Evolutionary conservation across 1,284 basidiomycete genomes (phyloP), one percentile per base, ranked within the genome.

Genomic region (Gymnopus androsaceus): DNA sequence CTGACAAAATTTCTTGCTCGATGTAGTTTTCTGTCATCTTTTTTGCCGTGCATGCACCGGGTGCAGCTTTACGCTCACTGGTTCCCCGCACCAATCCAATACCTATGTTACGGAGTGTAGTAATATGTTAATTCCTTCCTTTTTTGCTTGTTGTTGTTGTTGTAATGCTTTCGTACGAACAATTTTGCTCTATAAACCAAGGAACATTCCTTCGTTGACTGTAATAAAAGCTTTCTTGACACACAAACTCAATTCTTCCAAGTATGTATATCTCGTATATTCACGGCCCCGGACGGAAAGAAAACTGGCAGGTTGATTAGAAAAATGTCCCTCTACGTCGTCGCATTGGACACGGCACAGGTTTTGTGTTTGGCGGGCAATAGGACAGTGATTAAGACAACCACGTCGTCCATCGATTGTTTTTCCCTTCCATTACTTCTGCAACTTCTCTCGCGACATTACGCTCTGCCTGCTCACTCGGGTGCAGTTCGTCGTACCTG

Each of bases 401-500:
- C 81, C 80, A 82, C 8, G 72, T 79, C 14, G 75, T 72, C 75
- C 75, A 83, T 49, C 68, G 64, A 58, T 72, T 80, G 8, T 64
- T 61, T 42, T 71, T 69, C 23, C 78, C 75, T 57, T 72, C 62
- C 25, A 82, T 74, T 4, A 73, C 72, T 27, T 73, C 66, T 1
- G 79, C 72, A 27, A 83, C 74, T 56, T 82, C 75, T 51, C 74
- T 67, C 0, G 81, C 81, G 3, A 84, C 73, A 31, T 81, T 72
- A n/a, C 81, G 69, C 59, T 81, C 75, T 2, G 78, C 72, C 60
- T 84, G 81, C 57, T 83, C 80, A 21, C 78, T 81, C 5, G 81
- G 81, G 61, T 84, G 81, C 33, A 83, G 66, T 61, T 83, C 82
- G 61, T 84, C 81, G 51, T 70, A 82, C 80, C 80, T 81, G 50